Evolutionary conservation across 2,329 filamentous ascomycete genomes (phyloP).

Genomic region (Trichophyton schoenleinii): DNA sequence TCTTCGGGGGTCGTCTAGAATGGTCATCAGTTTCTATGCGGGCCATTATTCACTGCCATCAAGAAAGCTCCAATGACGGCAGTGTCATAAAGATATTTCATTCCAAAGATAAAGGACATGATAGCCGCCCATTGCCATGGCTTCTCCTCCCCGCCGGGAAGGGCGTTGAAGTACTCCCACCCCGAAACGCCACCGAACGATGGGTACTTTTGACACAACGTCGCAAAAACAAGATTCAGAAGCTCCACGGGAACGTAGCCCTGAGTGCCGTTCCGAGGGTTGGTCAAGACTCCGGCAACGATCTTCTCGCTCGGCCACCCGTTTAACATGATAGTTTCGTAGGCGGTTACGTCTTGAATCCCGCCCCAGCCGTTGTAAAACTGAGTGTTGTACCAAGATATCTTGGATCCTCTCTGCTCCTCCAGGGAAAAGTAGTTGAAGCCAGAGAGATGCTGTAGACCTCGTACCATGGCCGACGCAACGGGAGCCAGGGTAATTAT

Average conservation of each 20-base stretch:
- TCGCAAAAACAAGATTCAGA: slow-evolving; percentile 45
- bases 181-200: slow-evolving; percentile 80
- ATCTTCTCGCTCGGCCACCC: slow-evolving; percentile 65
- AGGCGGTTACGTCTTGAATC: slow-evolving; percentile 38
- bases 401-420: slow-evolving; percentile 48
- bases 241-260: slow-evolving; percentile 50
- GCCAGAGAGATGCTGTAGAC: slow-evolving; percentile 55
- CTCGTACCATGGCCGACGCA: slow-evolving; percentile 55
- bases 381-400: slow-evolving; percentile 81
- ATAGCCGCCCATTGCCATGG: slow-evolving; percentile 69
- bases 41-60: neutral
- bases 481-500: slow-evolving; percentile 74
- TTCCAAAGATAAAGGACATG: slow-evolving; percentile 44
- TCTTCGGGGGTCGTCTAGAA: too few species aligned
- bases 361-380: slow-evolving; percentile 89
- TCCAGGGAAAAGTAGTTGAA: slow-evolving; percentile 72
- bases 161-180: slow-evolving; percentile 87
- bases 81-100: slow-evolving; percentile 27
- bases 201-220: slow-evolving; percentile 48
- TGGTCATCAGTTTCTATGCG: neutral
- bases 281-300: slow-evolving; percentile 70
- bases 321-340: slow-evolving; percentile 30
- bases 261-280: slow-evolving; percentile 55
- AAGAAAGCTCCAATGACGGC: slow-evolving; percentile 12
- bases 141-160: slow-evolving; percentile 48